phyloP scores from a whole-genome alignment of 2,329 filamentous ascomycete genomes.

The Cladosporium velox region DNA sequence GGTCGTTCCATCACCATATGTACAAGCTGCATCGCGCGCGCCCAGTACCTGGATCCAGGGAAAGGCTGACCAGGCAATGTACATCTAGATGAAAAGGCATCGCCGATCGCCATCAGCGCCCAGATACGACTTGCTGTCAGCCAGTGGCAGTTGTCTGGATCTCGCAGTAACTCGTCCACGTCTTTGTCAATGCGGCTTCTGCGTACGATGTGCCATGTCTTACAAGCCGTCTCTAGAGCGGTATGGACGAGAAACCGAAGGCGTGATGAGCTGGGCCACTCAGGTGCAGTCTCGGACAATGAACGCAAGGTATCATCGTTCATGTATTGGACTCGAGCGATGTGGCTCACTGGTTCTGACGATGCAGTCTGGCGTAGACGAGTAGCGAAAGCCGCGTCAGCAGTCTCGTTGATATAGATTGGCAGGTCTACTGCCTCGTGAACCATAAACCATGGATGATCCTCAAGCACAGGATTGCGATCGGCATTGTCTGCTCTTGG shows the following conservation, averaged over 20 bases:
- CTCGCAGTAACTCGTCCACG: slow-evolving; percentile 43
- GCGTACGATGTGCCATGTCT: slow-evolving; percentile 48
- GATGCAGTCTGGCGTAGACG: slow-evolving; percentile 39
- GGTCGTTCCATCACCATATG: slow-evolving; percentile 47
- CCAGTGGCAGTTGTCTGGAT: slow-evolving; percentile 38
- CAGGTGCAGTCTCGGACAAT: slow-evolving; percentile 39
- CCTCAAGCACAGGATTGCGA: slow-evolving; percentile 40
- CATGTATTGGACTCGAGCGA: slow-evolving; percentile 40
- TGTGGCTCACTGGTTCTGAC: slow-evolving; percentile 32
- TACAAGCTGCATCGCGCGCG: slow-evolving; percentile 43
- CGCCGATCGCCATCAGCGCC: slow-evolving; percentile 50
- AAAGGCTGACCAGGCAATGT: slow-evolving; percentile 40
- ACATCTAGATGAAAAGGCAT: slow-evolving; percentile 48
- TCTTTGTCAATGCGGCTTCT: slow-evolving; percentile 42
- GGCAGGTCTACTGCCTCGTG: slow-evolving; percentile 37
- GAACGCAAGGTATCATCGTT: slow-evolving; percentile 38
- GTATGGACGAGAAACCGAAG: slow-evolving; percentile 45
- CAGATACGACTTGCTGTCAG: slow-evolving; percentile 46
- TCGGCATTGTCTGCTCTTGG: slow-evolving; percentile 33
- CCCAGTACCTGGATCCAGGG: slow-evolving; percentile 50
- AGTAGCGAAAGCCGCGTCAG: slow-evolving; percentile 43
- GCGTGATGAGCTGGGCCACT: slow-evolving; percentile 45
- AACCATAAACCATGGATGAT: slow-evolving; percentile 41
- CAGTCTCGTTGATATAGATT: slow-evolving; percentile 42
- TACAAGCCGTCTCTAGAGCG: slow-evolving; percentile 45